Base-by-base conservation (phyloP, 2,329 filamentous ascomycete genomes). In the Phaeosphaeria sp. region DNA sequence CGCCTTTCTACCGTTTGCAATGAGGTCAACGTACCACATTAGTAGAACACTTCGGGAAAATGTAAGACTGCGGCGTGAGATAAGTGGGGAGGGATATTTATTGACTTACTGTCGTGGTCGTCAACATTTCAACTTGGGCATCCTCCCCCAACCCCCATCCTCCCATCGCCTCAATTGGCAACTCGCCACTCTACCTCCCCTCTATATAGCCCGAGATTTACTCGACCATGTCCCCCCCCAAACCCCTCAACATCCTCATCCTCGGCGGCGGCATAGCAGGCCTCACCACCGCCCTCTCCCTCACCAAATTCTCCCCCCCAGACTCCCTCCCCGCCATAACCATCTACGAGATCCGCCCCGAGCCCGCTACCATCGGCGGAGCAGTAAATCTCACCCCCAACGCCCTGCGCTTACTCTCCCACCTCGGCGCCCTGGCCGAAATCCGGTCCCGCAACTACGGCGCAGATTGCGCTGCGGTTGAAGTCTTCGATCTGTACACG, bases 351-450 rank as follows among this genome's bases (percentile, higher is more conserved):
- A 76, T 83, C 45, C 79, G 82, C 1, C 73, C 79, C 2, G 65
- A 74, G 33, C 78, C 81, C 3, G 78, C 80, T 13, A 80, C 80
- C 0, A 80, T 81, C 1, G 87, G 87, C 0, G 86, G 87, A 5
- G 87, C 87, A 0, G 82, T 89, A 22, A 86, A 89, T 63, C 69
- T 89, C 13, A 83, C 84, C 0, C 86, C 87, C 0, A 90, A 90
- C 64, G 78, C 82, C 3, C 85, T 88, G 64, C 84, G 85, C 0
- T 73, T 89, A 2, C 76, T 89, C 2, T 73, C 74, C 21, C 74
- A 80, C 22, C 68, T 83, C 9, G 81, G 82, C 2, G 71, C 83
- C 3, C 82, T 60, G 73, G 80, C 63, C 76, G 83, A 65, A 76
- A 80, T 81, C 40, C 73, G 74, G 8, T 68, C 76, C 27, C 57